These are phyloP conservation scores for Acaromyces ingoldii DNA, from an alignment of 1,284 basidiomycete genomes.

Conservation along the genomic window DNA sequence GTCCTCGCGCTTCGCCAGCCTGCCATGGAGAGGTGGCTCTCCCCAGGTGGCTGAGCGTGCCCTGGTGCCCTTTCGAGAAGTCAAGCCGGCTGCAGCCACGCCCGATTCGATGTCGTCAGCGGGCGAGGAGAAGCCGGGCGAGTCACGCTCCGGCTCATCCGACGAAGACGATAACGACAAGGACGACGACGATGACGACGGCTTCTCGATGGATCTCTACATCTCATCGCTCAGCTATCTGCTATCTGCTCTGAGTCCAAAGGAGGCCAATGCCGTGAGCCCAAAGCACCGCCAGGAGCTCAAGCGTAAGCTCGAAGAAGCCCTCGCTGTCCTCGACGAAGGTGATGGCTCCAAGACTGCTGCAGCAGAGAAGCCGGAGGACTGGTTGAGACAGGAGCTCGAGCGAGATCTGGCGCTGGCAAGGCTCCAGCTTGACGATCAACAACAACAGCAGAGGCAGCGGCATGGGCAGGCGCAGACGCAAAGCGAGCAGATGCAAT, in stretches of 20 bases:
- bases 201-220: conserved; percentile 33
- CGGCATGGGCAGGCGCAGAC: too few species aligned
- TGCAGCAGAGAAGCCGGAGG: too few species aligned
- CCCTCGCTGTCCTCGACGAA: too few species aligned
- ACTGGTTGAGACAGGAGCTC: too few species aligned
- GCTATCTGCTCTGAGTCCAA: conserved; percentile 27
- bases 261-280: conserved; percentile 17
- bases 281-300: conserved; percentile 23
- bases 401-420: too few species aligned
- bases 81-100: background rate
- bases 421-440: too few species aligned
- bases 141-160: background rate
- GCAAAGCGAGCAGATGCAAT: too few species aligned
- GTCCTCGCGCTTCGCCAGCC: background rate
- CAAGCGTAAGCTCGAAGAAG: conserved; percentile 19
- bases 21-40: background rate
- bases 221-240: conserved; percentile 31
- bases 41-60: background rate
- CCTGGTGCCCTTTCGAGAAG: background rate
- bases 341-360: too few species aligned
- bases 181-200: conserved; percentile 20
- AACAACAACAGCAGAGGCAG: too few species aligned
- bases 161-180: conserved; percentile 5
- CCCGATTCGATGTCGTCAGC: background rate
- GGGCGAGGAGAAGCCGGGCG: background rate